A percentile compares a stretch with the other conserved stretches of the same genome.
Evolutionary conservation across 441 rosid species (phyloP).

Genomic region (Pelargonium myrrhifolium): DNA sequence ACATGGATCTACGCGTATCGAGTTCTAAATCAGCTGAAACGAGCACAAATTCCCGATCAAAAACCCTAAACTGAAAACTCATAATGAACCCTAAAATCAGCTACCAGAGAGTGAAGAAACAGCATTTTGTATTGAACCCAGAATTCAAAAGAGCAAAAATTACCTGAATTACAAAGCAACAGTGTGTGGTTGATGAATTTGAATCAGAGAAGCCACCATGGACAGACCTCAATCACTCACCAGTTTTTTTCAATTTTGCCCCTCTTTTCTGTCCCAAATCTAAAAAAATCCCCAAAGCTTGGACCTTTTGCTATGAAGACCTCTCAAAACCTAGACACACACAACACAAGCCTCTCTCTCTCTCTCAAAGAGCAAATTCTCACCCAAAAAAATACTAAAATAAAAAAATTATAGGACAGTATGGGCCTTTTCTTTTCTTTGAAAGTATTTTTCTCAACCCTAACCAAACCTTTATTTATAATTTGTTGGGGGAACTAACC

Average conservation of each 20-base stretch:
- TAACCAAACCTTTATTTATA: conserved; percentile 6
- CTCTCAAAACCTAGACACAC: conserved; percentile 10
- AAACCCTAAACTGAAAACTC: background rate
- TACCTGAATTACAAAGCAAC: conserved; percentile 20
- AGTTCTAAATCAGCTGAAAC: background rate
- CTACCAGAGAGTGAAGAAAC: conserved; percentile 8
- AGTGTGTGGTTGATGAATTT: conserved; percentile 11
- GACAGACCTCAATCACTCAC: conserved; percentile 22
- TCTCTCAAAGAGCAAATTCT: background rate
- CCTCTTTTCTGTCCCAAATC: conserved; percentile 23
- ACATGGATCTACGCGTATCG: conserved; percentile 13
- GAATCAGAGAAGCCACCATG: conserved; percentile 24
- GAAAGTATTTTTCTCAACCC: conserved; percentile 14
- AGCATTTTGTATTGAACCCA: background rate
- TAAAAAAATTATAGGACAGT: background rate
- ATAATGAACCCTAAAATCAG: conserved; percentile 6
- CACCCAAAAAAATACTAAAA: background rate
- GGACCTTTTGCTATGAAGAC: conserved; percentile 18
- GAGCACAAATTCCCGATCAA: conserved; percentile 6
- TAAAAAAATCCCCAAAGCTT: conserved; percentile 20
- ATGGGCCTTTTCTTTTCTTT: conserved; percentile 10
- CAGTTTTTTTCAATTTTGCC: conserved; percentile 17
- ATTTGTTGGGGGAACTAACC: conserved; percentile 17
- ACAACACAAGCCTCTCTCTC: conserved; percentile 1
- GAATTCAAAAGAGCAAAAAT: background rate